Percentiles rank a stretch among this genome's conserved stretches.
Conservation (phyloP, 139 green algal genomes). For the Astrephomene gubernaculifera region DNA sequence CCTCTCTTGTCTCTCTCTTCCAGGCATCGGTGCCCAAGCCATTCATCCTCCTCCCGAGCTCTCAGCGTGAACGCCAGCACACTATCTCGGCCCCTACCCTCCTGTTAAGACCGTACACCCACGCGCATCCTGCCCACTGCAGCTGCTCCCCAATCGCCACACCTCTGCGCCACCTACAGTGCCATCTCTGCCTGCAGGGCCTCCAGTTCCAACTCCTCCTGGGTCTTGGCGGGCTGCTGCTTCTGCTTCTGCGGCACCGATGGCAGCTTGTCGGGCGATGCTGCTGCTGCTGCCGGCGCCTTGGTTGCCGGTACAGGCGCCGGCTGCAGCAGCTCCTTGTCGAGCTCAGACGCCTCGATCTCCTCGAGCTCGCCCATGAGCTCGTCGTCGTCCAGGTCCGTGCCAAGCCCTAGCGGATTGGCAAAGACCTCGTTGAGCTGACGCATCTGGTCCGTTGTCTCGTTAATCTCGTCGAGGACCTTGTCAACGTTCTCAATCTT, state of each 20-base stretch:
- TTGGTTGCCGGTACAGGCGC: constrained; percentile 64
- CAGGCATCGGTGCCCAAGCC: too few relatives aligned
- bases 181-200: constrained; percentile 92
- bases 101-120: too few relatives aligned
- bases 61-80: too few relatives aligned
- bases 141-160: background rate
- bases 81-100: too few relatives aligned
- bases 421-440: constrained; percentile 92
- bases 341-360: constrained; percentile 74
- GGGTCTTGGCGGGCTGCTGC: constrained; percentile 68
- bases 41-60: too few relatives aligned
- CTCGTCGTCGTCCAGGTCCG: constrained; percentile 86
- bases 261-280: constrained; percentile 45
- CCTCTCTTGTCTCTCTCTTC: too few relatives aligned
- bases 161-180: constrained; percentile 58
- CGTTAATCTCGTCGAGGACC: constrained; percentile 95
- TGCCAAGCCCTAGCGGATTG: constrained; percentile 76
- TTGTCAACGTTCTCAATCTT: constrained; percentile 96
- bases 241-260: constrained; percentile 44
- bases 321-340: constrained; percentile 80
- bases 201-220: constrained; percentile 93
- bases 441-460: constrained; percentile 91
- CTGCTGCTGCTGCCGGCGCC: constrained; percentile 48
- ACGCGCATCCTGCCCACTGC: background rate
- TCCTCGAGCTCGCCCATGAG: constrained; percentile 69